Base-by-base conservation (phyloP, 768 basidiomycete species). In the Antrodiella citrinella region DNA sequence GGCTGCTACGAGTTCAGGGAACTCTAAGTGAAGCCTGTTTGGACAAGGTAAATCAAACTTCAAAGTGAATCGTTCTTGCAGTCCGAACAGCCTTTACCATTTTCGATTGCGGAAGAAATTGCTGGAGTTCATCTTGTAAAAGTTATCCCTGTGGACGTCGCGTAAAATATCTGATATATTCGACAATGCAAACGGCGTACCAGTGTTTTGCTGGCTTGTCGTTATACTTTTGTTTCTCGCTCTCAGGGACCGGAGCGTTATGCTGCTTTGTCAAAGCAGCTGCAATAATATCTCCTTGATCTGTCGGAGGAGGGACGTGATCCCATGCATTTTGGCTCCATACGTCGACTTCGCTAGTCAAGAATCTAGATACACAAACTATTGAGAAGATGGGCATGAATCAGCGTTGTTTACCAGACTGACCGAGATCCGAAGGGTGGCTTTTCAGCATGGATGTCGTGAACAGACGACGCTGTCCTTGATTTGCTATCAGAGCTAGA, bases 91-190 rank as follows among this genome's bases (percentile, higher is more conserved):
- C 12, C 49, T 65, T 4, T 61, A 81, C 86, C 96, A 99, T 71
- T 91, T 89, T 51, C 96, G 75, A 67, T 98, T 84, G 38, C 89
- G 84, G 72, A 98, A 99, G 69, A 99, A 98, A 57, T 94, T 93
- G 61, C 70, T 77, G 19, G 80, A 73, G 54, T 95, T 93, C 48
- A 74, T 75, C 59, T 86, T 84, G 73, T 99, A 98, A 60, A 98
- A 97, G 49, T 82, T 82, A 62, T 98, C 89, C 94, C 94, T 96
- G 59, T 56, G 67, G 44, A 22, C 7, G 15, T 7, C 30, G 30
- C 30, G n/a, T n/a, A n/a, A n/a, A n/a, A n/a, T n/a, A n/a, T n/a
- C n/a, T n/a, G n/a, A n/a, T n/a, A n/a, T n/a, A n/a, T n/a, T n/a
- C n/a, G n/a, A n/a, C n/a, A n/a, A n/a, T n/a, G n/a, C n/a, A n/a